A percentile compares a stretch with the other conserved stretches of the same genome.
These are phyloP conservation scores for Halophytophthora batemanensis DNA, from an alignment of 352 stramenopile species.

Conservation along the genomic window DNA sequence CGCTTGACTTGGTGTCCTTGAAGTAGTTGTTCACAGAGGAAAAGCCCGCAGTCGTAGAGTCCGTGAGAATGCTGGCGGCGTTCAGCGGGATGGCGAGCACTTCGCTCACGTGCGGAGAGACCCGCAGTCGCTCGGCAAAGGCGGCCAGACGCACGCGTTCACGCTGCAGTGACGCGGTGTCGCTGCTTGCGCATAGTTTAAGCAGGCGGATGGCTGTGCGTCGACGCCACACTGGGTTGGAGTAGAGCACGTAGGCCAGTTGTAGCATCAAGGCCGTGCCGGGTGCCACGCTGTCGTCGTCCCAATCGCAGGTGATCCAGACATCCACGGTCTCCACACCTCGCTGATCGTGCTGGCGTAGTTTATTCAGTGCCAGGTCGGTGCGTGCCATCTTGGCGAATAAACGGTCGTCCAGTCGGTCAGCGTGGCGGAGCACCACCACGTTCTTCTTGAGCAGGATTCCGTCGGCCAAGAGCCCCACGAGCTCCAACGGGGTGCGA, in stretches of 20 bases:
- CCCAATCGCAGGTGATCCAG: slow-evolving; percentile 43
- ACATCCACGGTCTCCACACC: slow-evolving; percentile 47
- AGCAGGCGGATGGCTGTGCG: slow-evolving; percentile 28
- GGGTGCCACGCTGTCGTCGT: slow-evolving; percentile 25
- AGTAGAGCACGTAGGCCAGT: slow-evolving; percentile 40
- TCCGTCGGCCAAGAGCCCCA: slow-evolving; percentile 42
- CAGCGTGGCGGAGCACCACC: slow-evolving; percentile 44
- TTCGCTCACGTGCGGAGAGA: slow-evolving; percentile 36
- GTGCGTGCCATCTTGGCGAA: slow-evolving; percentile 17
- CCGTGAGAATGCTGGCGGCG: slow-evolving; percentile 28
- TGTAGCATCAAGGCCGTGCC: slow-evolving; percentile 44
- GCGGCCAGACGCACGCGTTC: slow-evolving; percentile 27
- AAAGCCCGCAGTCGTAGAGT: slow-evolving; percentile 1
- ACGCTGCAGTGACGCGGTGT: slow-evolving; percentile 17
- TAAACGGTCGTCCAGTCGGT: slow-evolving; percentile 43
- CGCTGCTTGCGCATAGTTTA: slow-evolving; percentile 19
- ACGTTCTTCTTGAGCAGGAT: slow-evolving; percentile 58
- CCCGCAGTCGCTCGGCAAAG: slow-evolving; percentile 23
- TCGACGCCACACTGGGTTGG: slow-evolving; percentile 29
- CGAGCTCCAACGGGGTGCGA: slow-evolving; percentile 26
- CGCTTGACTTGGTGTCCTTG: slow-evolving; percentile 19
- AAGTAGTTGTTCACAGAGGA: background rate
- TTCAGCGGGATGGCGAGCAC: slow-evolving; percentile 45
- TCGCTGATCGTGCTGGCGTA: background rate
- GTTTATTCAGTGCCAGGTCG: background rate